Conservation (phyloP, 2,329 filamentous ascomycete species). For the Colletotrichum costaricense region DNA sequence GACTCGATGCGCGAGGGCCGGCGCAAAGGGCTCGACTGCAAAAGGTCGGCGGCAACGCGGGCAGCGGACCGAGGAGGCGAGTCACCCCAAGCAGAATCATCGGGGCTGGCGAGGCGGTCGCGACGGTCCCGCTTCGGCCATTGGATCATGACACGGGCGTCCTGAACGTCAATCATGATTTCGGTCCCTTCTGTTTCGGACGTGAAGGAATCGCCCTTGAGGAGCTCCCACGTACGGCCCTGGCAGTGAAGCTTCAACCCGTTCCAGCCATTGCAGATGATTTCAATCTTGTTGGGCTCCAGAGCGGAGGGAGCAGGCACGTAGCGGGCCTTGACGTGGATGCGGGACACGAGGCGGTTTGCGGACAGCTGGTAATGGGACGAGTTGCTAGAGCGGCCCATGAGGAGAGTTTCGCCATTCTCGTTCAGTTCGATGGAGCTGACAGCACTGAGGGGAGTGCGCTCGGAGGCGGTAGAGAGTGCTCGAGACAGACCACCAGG, state of each 20-base stretch:
- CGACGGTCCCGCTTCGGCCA: conserved; percentile 77
- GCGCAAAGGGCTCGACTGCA: conserved; percentile 73
- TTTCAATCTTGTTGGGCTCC: conserved; percentile 82
- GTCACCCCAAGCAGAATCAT: conserved; percentile 80
- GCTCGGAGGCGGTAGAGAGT: conserved; percentile 76
- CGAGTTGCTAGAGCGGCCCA: conserved; percentile 94
- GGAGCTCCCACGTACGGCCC: conserved; percentile 85
- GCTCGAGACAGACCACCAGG: conserved; percentile 45
- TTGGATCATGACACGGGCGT: conserved; percentile 86
- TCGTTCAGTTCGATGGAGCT: conserved; percentile 84
- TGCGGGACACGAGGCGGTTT: conserved; percentile 91
- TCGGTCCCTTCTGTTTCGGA: conserved; percentile 89
- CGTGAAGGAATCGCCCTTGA: conserved; percentile 89
- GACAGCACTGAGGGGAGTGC: conserved; percentile 84
- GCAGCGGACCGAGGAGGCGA: conserved; percentile 56
- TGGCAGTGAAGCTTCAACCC: conserved; percentile 93
- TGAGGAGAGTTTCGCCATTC: conserved; percentile 83
- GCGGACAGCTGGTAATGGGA: conserved; percentile 95
- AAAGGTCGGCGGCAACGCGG: conserved; percentile 48
- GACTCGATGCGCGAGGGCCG: conserved; percentile 71
- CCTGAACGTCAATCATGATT: conserved; percentile 96
- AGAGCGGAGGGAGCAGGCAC: conserved; percentile 75
- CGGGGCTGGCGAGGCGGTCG: conserved; percentile 62
- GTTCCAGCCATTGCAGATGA: conserved; percentile 96
- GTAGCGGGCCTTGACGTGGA: conserved; percentile 91